Evolutionary conservation across 164 flowering plant species (phyloP).

Genomic region (Macadamia tetraphylla): DNA sequence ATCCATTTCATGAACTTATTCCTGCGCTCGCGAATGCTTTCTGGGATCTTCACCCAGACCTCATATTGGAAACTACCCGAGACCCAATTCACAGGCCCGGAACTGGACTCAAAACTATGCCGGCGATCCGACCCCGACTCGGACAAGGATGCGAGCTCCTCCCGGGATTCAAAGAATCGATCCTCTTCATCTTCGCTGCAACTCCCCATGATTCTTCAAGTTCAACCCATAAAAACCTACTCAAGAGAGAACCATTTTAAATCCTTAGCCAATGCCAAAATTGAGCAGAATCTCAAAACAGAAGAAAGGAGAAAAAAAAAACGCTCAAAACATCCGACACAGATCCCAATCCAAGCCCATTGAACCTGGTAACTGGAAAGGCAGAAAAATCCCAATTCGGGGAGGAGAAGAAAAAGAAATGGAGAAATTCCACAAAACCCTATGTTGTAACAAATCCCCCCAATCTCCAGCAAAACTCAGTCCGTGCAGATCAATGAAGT

Average conservation of each 20-base stretch:
- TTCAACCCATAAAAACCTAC: conserved; percentile 30
- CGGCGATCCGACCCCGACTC: conserved; percentile 42
- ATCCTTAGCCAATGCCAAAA: conserved; percentile 12
- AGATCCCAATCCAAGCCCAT: conserved; percentile 65
- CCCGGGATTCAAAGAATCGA: conserved; percentile 56
- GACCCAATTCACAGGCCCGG: background rate
- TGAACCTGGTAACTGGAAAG: conserved; percentile 43
- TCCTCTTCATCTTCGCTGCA: conserved; percentile 40
- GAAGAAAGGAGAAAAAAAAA: background rate
- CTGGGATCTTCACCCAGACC: conserved; percentile 48
- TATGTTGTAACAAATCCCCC: conserved; percentile 11
- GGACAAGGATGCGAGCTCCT: conserved; percentile 49
- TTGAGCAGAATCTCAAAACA: conserved; percentile 1
- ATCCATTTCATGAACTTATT: conserved; percentile 46
- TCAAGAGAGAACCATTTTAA: conserved; percentile 6
- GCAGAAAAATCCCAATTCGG: background rate
- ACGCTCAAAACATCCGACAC: conserved; percentile 35
- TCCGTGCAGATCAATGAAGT: conserved; percentile 17
- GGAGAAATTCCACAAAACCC: conserved; percentile 11
- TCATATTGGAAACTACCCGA: conserved; percentile 29
- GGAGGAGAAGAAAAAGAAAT: background rate
- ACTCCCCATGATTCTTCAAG: conserved; percentile 23
- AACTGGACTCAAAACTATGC: conserved; percentile 25
- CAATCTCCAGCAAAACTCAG: conserved; percentile 8
- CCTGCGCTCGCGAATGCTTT: conserved; percentile 57